These are phyloP conservation scores for Ophiostoma sp. DNA, from an alignment of 2,329 filamentous ascomycete genomes.

Conservation along the genomic window DNA sequence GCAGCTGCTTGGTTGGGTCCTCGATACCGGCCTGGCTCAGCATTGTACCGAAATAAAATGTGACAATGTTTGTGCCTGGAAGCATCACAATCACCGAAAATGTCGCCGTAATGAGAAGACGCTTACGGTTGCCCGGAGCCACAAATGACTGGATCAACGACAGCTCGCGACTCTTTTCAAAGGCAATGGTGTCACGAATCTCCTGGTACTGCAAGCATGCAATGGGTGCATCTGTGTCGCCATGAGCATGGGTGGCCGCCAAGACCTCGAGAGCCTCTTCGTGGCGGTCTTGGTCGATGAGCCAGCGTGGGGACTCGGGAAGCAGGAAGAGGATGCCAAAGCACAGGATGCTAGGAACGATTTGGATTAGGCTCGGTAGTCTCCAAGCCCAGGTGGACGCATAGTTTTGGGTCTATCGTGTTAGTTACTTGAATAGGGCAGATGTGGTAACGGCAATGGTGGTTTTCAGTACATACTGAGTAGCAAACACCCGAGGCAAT, in stretches of 20 bases:
- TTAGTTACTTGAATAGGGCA: not conserved
- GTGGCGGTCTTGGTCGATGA: slow-evolving; percentile 25
- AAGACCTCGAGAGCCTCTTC: slow-evolving; percentile 38
- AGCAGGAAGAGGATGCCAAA: slow-evolving; percentile 20
- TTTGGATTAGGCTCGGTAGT: slow-evolving; percentile 43
- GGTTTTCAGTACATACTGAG: slow-evolving; percentile 39
- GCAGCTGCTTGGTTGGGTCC: slow-evolving; percentile 19
- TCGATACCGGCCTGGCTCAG: slow-evolving; percentile 18
- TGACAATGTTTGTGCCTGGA: slow-evolving; percentile 28
- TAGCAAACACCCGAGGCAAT: slow-evolving; percentile 69
- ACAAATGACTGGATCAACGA: not conserved
- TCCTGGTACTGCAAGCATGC: not conserved
- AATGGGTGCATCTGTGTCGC: not conserved
- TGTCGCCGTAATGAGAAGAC: slow-evolving; percentile 22
- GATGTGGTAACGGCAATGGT: slow-evolving; percentile 7
- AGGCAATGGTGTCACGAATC: not conserved
- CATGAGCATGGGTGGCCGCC: slow-evolving; percentile 22
- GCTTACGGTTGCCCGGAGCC: slow-evolving; percentile 24
- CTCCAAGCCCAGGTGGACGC: slow-evolving; percentile 29
- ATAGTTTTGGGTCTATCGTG: not conserved
- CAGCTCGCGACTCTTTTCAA: slow-evolving; percentile 13
- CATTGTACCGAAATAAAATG: slow-evolving; percentile 32
- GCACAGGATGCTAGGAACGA: slow-evolving; percentile 24
- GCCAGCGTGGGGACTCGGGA: slow-evolving; percentile 24
- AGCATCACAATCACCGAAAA: slow-evolving; percentile 23